Conservation (phyloP, 495 filamentous ascomycete species). For the Aspergillus funiculosus region DNA sequence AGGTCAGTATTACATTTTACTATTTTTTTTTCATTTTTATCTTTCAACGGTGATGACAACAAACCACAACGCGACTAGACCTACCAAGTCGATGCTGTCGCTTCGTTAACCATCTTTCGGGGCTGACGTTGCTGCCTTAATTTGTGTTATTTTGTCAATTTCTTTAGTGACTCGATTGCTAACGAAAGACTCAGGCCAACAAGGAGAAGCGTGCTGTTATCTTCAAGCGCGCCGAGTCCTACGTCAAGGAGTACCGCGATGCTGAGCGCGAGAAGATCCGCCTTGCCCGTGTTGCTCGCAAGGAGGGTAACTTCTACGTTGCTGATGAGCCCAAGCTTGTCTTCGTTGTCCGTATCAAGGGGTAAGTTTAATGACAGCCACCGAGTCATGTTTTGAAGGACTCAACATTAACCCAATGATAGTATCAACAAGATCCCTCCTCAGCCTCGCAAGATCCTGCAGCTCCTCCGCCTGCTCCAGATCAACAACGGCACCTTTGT, state of each 20-base stretch:
- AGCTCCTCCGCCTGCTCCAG: constrained; percentile 97
- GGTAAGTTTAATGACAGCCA: constrained; percentile 41
- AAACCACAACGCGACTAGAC: constrained; percentile 84
- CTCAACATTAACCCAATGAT: constrained; percentile 16
- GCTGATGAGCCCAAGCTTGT: constrained; percentile 91
- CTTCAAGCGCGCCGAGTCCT: constrained; percentile 99
- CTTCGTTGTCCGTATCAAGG: constrained; percentile 99
- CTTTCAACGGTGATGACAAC: constrained; percentile 64
- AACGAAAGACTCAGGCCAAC: constrained; percentile 61
- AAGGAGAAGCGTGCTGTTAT: constrained; percentile 96
- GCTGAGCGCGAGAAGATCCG: constrained; percentile 97
- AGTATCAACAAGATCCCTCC: constrained; percentile 99
- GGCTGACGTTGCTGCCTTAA: constrained; percentile 63
- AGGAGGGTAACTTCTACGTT: constrained; percentile 89
- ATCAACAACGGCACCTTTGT: constrained; percentile 99
- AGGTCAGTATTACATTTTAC: constrained; percentile 56
- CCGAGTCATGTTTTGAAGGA: constrained; percentile 5
- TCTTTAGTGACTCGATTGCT: constrained; percentile 28
- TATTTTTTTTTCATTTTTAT: constrained; percentile 20
- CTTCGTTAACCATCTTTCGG: constrained; percentile 99
- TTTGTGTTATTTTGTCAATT: constrained; percentile 16
- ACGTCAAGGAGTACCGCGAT: constrained; percentile 98
- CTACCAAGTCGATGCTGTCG: constrained; percentile 84
- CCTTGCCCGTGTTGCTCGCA: constrained; percentile 78
- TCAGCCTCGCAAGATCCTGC: constrained; percentile 99